Percentiles rank a stretch among this genome's conserved stretches.
Evolutionary conservation across 352 stramenopile species (phyloP).

Genomic region (Globisporangium iwayamae): DNA sequence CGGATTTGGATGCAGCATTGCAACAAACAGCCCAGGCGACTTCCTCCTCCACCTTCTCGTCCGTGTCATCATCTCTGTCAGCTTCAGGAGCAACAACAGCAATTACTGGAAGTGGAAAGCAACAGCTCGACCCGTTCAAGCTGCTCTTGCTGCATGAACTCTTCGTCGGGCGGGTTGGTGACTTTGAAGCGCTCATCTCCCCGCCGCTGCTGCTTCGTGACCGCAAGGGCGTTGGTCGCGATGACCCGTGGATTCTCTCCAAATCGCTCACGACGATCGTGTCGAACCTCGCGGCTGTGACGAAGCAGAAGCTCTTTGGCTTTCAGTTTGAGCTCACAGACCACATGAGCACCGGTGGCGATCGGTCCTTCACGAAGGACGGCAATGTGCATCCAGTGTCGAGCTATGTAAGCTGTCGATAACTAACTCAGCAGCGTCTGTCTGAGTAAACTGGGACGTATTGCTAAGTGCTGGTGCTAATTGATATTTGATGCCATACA

Average conservation of each 20-base stretch:
- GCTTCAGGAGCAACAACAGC: background rate
- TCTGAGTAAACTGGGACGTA: no score
- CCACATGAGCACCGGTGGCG: constrained; percentile 7
- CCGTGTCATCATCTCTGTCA: background rate
- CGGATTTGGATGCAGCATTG: constrained; percentile 32
- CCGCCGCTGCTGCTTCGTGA: constrained; percentile 66
- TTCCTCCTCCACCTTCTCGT: background rate
- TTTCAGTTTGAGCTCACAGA: constrained; percentile 67
- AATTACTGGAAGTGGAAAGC: constrained; percentile 7
- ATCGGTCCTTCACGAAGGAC: constrained; percentile 59
- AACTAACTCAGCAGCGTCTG: background rate
- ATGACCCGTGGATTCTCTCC: constrained; percentile 65
- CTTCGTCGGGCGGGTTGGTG: constrained; percentile 24
- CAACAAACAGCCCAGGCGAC: background rate
- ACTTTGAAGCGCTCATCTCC: constrained; percentile 37
- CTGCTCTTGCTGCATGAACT: constrained; percentile 60
- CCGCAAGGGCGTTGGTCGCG: constrained; percentile 47
- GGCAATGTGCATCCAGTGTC: constrained; percentile 77
- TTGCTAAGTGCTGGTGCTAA: no score
- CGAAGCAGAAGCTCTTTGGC: constrained; percentile 60
- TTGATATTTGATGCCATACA: no score
- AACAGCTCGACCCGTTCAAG: constrained; percentile 43
- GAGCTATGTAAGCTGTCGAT: constrained; percentile 46
- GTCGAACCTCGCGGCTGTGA: constrained; percentile 31
- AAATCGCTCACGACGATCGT: constrained; percentile 42